Evolutionary conservation across 2,329 filamentous ascomycete genomes (phyloP).

Genomic region (Domatiomyces globalis): DNA sequence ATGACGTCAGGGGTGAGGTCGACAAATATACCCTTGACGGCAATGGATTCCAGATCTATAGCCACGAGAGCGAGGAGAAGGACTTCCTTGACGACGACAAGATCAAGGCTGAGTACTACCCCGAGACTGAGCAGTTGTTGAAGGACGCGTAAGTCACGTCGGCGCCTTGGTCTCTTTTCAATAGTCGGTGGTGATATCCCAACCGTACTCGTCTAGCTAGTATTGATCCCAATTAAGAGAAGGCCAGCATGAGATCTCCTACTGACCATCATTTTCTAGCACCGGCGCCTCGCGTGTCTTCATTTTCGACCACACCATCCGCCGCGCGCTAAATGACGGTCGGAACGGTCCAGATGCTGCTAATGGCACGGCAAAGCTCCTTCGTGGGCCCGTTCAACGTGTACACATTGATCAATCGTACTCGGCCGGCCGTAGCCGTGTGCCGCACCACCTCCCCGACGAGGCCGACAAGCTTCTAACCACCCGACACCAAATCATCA

Average conservation of each 20-base stretch:
- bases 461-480: conserved; percentile 31
- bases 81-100: conserved; percentile 24
- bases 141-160: conserved; percentile 20
- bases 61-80: conserved; percentile 24
- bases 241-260: not conserved
- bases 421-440: conserved; percentile 29
- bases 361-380: conserved; percentile 14
- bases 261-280: conserved; percentile 22
- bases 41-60: conserved; percentile 28
- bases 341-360: conserved; percentile 1
- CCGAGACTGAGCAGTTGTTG: conserved; percentile 24
- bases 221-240: not conserved
- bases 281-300: conserved; percentile 43
- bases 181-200: conserved; percentile 8
- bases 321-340: conserved; percentile 27
- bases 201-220: not conserved
- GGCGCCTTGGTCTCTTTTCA: conserved; percentile 6
- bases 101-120: conserved; percentile 24
- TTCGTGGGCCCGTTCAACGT: conserved; percentile 35
- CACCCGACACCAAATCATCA: conserved; percentile 36
- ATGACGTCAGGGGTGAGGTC: conserved; percentile 34
- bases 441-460: conserved; percentile 31
- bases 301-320: conserved; percentile 52
- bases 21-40: conserved; percentile 28
- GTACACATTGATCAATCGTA: conserved; percentile 40